phyloP scores from a whole-genome alignment of 208 protist species.

The Zelonia costaricensis region DNA sequence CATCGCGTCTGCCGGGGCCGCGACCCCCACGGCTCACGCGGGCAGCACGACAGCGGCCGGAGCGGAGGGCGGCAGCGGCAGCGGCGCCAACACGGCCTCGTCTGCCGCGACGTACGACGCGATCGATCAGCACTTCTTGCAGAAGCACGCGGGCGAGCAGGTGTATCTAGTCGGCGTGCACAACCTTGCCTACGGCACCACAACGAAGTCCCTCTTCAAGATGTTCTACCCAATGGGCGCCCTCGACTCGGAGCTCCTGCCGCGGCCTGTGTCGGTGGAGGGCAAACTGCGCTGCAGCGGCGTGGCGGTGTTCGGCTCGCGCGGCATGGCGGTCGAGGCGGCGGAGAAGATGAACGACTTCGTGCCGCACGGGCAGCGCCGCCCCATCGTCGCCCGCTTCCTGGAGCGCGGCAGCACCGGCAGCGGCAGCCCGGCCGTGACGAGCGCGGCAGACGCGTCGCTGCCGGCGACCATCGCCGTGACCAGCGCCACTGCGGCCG shows the following conservation, averaged over 20 bases:
- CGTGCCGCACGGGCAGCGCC: slow-evolving; percentile 49
- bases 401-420: slow-evolving; percentile 23
- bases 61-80: neutral
- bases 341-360: slow-evolving; percentile 71
- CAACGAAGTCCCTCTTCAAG: slow-evolving; percentile 42
- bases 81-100: slow-evolving; percentile 6
- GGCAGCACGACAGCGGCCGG: neutral
- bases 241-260: slow-evolving; percentile 53
- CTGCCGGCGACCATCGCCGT: neutral
- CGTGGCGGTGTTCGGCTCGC: slow-evolving; percentile 63
- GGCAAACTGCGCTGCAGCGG: slow-evolving; percentile 59
- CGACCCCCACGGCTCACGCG: neutral
- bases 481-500: neutral
- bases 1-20: neutral
- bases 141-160: slow-evolving; percentile 35
- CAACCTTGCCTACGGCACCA: slow-evolving; percentile 55
- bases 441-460: neutral
- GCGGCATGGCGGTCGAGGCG: slow-evolving; percentile 59
- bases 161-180: slow-evolving; percentile 67
- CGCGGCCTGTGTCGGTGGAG: slow-evolving; percentile 33
- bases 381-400: slow-evolving; percentile 54
- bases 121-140: slow-evolving; percentile 59
- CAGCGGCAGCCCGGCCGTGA: neutral
- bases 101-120: slow-evolving; percentile 31
- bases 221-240: slow-evolving; percentile 81